Percentiles rank a stretch among this genome's conserved stretches.
phyloP scores from a whole-genome alignment of 1,284 basidiomycete species.

The Termitomyces sp. region DNA sequence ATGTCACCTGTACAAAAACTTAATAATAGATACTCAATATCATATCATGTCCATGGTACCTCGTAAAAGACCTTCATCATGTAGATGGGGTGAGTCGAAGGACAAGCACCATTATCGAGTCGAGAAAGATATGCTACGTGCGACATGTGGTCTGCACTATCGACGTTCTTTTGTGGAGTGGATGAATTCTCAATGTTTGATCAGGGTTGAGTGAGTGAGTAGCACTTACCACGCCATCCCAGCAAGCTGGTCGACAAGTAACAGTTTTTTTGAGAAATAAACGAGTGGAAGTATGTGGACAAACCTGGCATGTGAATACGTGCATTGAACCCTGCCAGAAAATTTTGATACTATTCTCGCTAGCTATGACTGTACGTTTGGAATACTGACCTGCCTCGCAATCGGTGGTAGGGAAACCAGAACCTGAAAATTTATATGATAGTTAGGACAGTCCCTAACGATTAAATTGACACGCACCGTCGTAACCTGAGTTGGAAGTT shows the following conservation, averaged over 20 bases:
- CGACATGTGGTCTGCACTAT: slow-evolving; percentile 36
- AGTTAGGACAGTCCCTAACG: neutral
- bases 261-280: neutral
- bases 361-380: neutral
- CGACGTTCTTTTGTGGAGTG: slow-evolving; percentile 25
- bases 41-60: slow-evolving; percentile 18
- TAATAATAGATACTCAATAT: neutral
- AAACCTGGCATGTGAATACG: slow-evolving; percentile 35
- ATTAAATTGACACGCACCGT: slow-evolving; percentile 17
- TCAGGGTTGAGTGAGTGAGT: slow-evolving; percentile 21
- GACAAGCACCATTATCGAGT: slow-evolving; percentile 43
- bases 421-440: slow-evolving; percentile 4
- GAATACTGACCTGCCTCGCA: slow-evolving; percentile 29
- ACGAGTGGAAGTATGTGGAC: neutral
- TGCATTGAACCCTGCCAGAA: slow-evolving; percentile 26
- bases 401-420: slow-evolving; percentile 36
- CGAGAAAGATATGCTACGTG: slow-evolving; percentile 38
- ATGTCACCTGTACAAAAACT: slow-evolving; percentile 28
- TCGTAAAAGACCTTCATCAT: slow-evolving; percentile 47
- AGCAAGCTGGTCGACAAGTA: slow-evolving; percentile 30
- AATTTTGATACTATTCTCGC: neutral
- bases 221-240: slow-evolving; percentile 37
- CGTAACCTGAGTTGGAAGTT: slow-evolving; percentile 20
- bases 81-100: slow-evolving; percentile 36
- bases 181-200: neutral